Percentiles rank a stretch among this genome's conserved stretches.
Conservation (phyloP, 2,329 filamentous ascomycete genomes). For the Arthrobotrys musiformis region DNA sequence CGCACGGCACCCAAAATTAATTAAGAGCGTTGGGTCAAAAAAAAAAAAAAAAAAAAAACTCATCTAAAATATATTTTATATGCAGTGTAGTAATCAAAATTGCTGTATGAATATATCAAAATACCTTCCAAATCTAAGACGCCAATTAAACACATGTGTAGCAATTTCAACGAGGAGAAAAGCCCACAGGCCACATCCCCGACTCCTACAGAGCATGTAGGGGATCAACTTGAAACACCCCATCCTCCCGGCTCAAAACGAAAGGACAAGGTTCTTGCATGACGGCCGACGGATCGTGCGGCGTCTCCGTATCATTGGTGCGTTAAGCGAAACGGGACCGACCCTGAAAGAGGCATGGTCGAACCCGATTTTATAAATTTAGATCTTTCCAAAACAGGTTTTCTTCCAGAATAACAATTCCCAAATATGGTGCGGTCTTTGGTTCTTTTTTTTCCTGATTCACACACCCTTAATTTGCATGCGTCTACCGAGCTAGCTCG, state of each 20-base stretch:
- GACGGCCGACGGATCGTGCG: slow-evolving; percentile 49
- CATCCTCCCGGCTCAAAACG: slow-evolving; percentile 41
- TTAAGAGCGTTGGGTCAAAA: not conserved
- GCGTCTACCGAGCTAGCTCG: too few species aligned
- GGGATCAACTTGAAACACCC: slow-evolving; percentile 44
- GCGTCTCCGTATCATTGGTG: slow-evolving; percentile 50
- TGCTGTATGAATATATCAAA: not conserved
- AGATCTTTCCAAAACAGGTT: slow-evolving; percentile 37
- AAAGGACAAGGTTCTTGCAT: slow-evolving; percentile 55
- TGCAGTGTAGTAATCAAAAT: not conserved
- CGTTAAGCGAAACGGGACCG: slow-evolving; percentile 56
- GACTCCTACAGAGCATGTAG: slow-evolving; percentile 14
- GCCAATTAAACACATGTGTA: slow-evolving; percentile 33
- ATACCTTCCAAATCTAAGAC: not conserved
- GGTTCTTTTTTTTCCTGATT: not conserved
- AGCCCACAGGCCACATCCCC: slow-evolving; percentile 29
- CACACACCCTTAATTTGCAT: not conserved
- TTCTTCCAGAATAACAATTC: slow-evolving; percentile 13
- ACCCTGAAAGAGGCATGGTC: slow-evolving; percentile 46
- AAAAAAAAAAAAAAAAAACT: not conserved
- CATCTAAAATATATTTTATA: not conserved
- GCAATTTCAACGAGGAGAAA: slow-evolving; percentile 46
- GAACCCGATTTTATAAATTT: slow-evolving; percentile 47
- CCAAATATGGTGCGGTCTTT: not conserved
- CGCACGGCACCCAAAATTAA: not conserved